These are phyloP conservation scores for Brettanomyces sp. DNA, from an alignment of 805 yeast genomes.

Conservation along the genomic window DNA sequence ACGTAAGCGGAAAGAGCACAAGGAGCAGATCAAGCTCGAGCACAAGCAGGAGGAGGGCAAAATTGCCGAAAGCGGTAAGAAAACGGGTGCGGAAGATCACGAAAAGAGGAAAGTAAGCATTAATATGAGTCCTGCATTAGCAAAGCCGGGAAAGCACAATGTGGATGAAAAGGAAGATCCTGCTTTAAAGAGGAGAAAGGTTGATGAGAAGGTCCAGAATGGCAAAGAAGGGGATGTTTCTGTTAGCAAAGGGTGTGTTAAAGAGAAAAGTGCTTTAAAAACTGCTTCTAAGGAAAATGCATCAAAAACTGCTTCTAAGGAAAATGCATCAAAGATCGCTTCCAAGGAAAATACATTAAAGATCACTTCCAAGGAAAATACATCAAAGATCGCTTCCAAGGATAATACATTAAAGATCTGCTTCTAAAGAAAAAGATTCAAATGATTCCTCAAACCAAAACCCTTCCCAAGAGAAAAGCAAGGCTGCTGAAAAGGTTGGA, in stretches of 20 bases:
- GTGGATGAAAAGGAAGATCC: neutral
- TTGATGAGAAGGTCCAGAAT: neutral
- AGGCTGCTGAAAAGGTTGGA: no score
- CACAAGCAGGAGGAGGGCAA: constrained; percentile 6
- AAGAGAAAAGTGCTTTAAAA: neutral
- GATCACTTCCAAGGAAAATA: no score
- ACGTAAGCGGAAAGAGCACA: constrained; percentile 19
- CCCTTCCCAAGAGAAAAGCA: no score
- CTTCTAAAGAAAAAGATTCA: no score
- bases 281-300: neutral
- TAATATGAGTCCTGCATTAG: neutral
- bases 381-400: no score
- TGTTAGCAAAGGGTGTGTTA: neutral
- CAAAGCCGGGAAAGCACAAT: neutral
- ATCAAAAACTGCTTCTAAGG: no score
- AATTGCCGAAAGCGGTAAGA: constrained; percentile 4
- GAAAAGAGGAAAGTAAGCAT: neutral
- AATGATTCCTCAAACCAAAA: no score
- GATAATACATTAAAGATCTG: no score
- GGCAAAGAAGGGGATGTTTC: neutral
- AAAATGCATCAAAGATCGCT: no score
- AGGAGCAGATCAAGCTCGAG: constrained; percentile 19
- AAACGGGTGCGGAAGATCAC: constrained; percentile 2
- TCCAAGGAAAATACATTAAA: no score
- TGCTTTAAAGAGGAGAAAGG: neutral